A percentile compares a stretch with the other conserved stretches of the same genome.
These are phyloP conservation scores for Sonneratia caseolaris DNA, from an alignment of 345 rosid genomes.

Conservation along the genomic window DNA sequence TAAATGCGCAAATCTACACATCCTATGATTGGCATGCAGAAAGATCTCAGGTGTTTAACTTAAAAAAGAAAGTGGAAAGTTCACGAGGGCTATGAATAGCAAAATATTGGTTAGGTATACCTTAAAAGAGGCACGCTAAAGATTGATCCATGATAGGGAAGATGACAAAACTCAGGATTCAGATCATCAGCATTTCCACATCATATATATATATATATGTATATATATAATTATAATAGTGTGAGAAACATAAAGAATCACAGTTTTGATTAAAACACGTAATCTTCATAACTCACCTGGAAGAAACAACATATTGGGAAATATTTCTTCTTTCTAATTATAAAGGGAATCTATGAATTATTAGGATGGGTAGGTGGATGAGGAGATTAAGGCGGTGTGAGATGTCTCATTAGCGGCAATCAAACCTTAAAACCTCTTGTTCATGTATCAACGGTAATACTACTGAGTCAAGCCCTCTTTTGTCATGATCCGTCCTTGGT, in stretches of 20 bases:
- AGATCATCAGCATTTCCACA: conserved; percentile 17
- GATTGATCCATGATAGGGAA: conserved; percentile 15
- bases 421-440: too few species aligned
- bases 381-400: too few species aligned
- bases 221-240: neutral
- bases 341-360: too few species aligned
- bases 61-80: conserved; percentile 12
- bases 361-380: too few species aligned
- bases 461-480: too few species aligned
- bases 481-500: too few species aligned
- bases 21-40: conserved; percentile 10
- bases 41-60: conserved; percentile 8
- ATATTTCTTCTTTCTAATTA: too few species aligned
- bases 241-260: neutral
- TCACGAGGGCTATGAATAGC: conserved; percentile 21
- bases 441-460: too few species aligned
- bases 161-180: conserved; percentile 32
- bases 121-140: conserved; percentile 15
- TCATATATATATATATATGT: neutral
- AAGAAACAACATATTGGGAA: too few species aligned
- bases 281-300: too few species aligned
- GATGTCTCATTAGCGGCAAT: too few species aligned
- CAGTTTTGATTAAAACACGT: neutral
- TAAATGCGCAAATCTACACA: neutral
- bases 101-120: conserved; percentile 11